Evolutionary conservation across 1,284 basidiomycete genomes (phyloP), one percentile per base, ranked within the genome.

Genomic region (Rhodotorula sp.): DNA sequence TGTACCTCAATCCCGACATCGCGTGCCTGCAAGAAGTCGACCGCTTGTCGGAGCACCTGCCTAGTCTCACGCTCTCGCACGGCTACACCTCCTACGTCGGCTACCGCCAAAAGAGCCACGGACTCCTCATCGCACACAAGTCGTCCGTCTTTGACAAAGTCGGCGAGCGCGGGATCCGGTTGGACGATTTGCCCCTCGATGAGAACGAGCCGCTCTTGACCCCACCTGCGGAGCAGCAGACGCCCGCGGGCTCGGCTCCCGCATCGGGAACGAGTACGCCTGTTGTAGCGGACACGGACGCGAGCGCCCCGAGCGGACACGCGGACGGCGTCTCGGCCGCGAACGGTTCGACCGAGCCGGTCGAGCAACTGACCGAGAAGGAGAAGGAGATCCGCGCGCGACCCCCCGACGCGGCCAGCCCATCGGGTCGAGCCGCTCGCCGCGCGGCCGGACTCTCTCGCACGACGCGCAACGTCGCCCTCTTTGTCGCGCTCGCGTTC

Each of bases 381-480:
- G 68, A 64, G 67, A 73, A 58, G 66, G 66, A 59, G 34, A 64
- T 60, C 65, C 68, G 31, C 57, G 67, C 54, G 8, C 64, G 71
- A 8, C 71, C 65, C 28, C 72, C 69, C 47, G 76, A 75, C 49
- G 69, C 72, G 0, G 55, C 58, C 4, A 62, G 60, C 3, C 18
- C 60, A 6, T 15, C 26, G 0, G 49, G 60, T 3, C 54, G 52
- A 3, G 65, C 52, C 12, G 60, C 64, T 8, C 57, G 73, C 3
- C 43, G 15, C 3, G 64, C 61, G 4, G 68, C 69, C 3, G 73
- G 69, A 5, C 58, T 70, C 26, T 63, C 72, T 21, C 63, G 78
- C 43, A 45, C 68, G 50, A 97, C 93, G 5, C 90, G 85, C 79
- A 97, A 97, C 79, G 89, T 97, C 66, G 75, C 86, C 1, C 85